These are phyloP conservation scores for Incumbomyces lentus DNA, from an alignment of 2,329 filamentous ascomycete genomes.

Conservation along the genomic window DNA sequence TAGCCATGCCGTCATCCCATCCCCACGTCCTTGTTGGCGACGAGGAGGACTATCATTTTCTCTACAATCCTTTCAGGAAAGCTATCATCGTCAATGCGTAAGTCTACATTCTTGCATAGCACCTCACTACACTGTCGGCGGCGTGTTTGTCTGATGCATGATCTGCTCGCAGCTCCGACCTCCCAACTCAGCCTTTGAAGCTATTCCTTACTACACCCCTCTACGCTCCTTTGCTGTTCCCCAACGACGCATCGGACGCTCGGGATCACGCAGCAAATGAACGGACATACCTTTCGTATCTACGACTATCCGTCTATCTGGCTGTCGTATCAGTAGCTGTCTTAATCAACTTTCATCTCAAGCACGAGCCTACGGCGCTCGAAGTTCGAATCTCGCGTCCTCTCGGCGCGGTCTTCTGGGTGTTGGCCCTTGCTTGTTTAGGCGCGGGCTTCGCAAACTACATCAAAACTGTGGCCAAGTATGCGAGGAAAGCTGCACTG, in stretches of 20 bases:
- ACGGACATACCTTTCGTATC: conserved; percentile 76
- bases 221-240: conserved; percentile 52
- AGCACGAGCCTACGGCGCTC: conserved; percentile 54
- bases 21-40: conserved; percentile 37
- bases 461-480: conserved; percentile 70
- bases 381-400: conserved; percentile 73
- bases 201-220: conserved; percentile 45
- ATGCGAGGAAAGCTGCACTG: conserved; percentile 65
- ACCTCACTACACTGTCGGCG: neutral
- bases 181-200: conserved; percentile 24
- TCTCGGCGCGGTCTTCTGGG: conserved; percentile 80
- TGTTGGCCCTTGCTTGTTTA: conserved; percentile 66
- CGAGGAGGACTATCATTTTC: conserved; percentile 15
- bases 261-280: conserved; percentile 58
- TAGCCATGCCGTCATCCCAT: too few species aligned
- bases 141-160: neutral
- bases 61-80: conserved; percentile 17
- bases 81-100: conserved; percentile 2
- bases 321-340: conserved; percentile 83
- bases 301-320: conserved; percentile 83
- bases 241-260: conserved; percentile 56
- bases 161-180: neutral
- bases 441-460: conserved; percentile 75
- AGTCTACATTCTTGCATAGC: neutral
- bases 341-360: conserved; percentile 85